A percentile compares a stretch with the other conserved stretches of the same genome.
Conservation (phyloP, 2,329 filamentous ascomycete genomes). For the Cladosporium sp. region DNA sequence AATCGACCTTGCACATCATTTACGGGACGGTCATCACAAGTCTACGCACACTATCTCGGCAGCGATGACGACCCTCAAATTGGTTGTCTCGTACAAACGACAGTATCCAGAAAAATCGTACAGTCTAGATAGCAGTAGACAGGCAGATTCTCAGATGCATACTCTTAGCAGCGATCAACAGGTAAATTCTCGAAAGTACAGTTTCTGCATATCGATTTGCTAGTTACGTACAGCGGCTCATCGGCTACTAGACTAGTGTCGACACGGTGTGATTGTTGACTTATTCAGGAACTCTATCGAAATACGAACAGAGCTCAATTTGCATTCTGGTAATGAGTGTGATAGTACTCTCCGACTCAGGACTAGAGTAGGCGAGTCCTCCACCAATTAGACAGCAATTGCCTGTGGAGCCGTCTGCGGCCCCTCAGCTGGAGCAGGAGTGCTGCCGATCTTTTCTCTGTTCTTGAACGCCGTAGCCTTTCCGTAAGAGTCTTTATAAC, state of each 20-base stretch:
- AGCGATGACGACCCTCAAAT: background rate
- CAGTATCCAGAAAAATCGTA: background rate
- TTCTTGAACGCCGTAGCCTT: slow-evolving; percentile 17
- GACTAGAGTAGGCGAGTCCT: background rate
- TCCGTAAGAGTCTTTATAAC: slow-evolving; percentile 15
- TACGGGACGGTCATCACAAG: background rate
- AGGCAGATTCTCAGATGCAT: no score
- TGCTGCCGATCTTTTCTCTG: background rate
- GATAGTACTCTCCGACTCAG: no score
- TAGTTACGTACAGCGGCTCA: no score
- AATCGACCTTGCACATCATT: background rate
- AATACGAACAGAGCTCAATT: no score
- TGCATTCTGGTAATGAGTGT: no score
- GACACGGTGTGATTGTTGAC: no score
- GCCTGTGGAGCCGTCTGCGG: background rate
- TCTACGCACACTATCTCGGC: background rate
- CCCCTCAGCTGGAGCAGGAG: background rate
- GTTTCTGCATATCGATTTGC: no score
- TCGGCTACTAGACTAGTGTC: no score
- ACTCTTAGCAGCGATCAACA: no score
- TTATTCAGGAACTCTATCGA: no score
- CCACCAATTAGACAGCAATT: background rate
- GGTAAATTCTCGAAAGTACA: no score
- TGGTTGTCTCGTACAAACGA: background rate
- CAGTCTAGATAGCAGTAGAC: background rate